Conservation (phyloP, 208 protist species). For the Leishmania gerbilli region DNA sequence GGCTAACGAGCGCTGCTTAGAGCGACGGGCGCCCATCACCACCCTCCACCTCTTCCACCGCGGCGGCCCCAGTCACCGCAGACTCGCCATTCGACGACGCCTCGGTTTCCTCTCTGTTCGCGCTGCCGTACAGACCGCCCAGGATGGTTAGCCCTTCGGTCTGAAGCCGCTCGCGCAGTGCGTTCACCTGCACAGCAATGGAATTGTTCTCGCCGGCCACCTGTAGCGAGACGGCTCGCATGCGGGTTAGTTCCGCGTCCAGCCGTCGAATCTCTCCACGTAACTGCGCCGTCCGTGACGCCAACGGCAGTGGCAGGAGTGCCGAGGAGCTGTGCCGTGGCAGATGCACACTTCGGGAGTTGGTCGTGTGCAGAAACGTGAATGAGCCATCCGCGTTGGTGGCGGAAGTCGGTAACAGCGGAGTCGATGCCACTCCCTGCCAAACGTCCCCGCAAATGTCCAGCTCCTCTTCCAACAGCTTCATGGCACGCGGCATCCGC, state of each 20-base stretch:
- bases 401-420: not conserved
- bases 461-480: constrained; percentile 69
- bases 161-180: constrained; percentile 49
- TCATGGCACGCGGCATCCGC: constrained; percentile 77
- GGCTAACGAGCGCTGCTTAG: not conserved
- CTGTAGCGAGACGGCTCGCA: constrained; percentile 48
- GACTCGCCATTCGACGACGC: not conserved
- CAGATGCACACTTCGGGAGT: not conserved
- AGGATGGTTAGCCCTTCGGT: constrained; percentile 60
- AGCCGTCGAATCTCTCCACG: constrained; percentile 59
- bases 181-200: constrained; percentile 58
- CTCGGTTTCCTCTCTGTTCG: not conserved
- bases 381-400: not conserved
- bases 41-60: not conserved
- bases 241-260: constrained; percentile 52
- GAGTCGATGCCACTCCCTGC: not conserved
- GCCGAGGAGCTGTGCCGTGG: not conserved
- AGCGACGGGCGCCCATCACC: not conserved
- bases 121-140: constrained; percentile 40
- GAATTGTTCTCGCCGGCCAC: constrained; percentile 57
- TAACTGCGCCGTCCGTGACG: constrained; percentile 30
- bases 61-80: not conserved
- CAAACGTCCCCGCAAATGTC: constrained; percentile 44
- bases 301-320: constrained; percentile 10
- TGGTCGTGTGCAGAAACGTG: not conserved